Evolutionary conservation across 164 flowering plant genomes (phyloP).

Genomic region (Vitis labrusca): DNA sequence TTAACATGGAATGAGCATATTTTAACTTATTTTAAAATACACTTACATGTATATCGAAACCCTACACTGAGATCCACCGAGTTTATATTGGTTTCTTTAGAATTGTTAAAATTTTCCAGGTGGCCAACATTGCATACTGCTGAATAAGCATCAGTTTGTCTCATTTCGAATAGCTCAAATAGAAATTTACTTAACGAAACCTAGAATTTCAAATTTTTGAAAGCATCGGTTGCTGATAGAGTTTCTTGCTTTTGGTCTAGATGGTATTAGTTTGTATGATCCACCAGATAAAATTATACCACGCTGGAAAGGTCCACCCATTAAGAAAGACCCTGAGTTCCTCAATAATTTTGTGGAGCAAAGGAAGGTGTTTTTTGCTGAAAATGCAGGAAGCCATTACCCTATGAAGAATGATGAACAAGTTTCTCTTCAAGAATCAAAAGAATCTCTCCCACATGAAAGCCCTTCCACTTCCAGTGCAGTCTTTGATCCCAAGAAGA

Average conservation of each 20-base stretch:
- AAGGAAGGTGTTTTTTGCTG: constrained; percentile 30
- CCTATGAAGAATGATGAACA: constrained; percentile 24
- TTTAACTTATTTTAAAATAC: neutral
- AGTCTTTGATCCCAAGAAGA: constrained; percentile 15
- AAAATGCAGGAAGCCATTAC: constrained; percentile 17
- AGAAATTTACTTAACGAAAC: neutral
- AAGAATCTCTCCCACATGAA: constrained; percentile 17
- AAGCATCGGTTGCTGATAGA: constrained; percentile 7
- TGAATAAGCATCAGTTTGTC: no score
- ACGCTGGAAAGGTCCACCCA: constrained; percentile 80
- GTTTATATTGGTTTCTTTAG: no score
- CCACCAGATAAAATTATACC: constrained; percentile 85
- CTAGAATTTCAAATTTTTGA: neutral
- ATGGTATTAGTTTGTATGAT: constrained; percentile 94
- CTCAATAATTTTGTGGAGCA: constrained; percentile 42
- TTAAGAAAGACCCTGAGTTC: constrained; percentile 59
- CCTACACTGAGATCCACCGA: no score
- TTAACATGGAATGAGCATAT: neutral
- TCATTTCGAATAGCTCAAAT: neutral
- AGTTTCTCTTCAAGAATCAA: constrained; percentile 21
- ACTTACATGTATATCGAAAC: no score
- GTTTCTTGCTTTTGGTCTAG: constrained; percentile 33
- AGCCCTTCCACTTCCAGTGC: constrained; percentile 18
- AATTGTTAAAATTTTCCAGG: no score
- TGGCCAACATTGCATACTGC: no score